These are phyloP conservation scores for Umbelopsis ramanniana DNA, from an alignment of 192 early-diverging fungal species.

Conservation along the genomic window DNA sequence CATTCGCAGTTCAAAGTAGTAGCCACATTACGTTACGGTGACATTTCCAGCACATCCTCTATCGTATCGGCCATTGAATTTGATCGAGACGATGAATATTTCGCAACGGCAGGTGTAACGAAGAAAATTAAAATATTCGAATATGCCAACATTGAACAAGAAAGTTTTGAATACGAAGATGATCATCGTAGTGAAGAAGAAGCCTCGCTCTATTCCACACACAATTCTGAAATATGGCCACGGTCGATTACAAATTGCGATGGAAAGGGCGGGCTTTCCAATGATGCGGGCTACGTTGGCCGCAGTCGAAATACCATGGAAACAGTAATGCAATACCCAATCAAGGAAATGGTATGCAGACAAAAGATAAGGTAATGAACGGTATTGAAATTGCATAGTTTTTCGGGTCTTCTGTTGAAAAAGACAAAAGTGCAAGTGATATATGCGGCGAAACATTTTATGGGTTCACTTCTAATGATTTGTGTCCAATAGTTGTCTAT, in stretches of 20 bases:
- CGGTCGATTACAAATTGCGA: not conserved
- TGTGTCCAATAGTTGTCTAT: conserved; percentile 71
- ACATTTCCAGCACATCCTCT: conserved; percentile 67
- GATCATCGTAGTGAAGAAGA: conserved; percentile 37
- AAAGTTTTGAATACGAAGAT: conserved; percentile 18
- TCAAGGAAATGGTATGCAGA: conserved; percentile 74
- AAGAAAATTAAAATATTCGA: conserved; percentile 95
- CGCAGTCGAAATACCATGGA: conserved; percentile 38
- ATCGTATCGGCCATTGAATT: conserved; percentile 96
- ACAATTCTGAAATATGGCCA: not conserved
- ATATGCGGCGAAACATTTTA: not conserved
- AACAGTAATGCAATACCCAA: conserved; percentile 74
- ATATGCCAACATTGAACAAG: conserved; percentile 60
- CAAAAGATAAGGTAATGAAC: conserved; percentile 81
- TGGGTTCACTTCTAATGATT: not conserved
- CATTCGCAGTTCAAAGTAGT: conserved; percentile 74
- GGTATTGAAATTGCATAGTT: too few relatives aligned
- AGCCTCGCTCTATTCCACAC: not conserved
- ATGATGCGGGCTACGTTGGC: conserved; percentile 21
- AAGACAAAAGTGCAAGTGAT: too few relatives aligned
- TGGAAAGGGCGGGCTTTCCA: not conserved
- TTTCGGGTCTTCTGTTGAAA: too few relatives aligned
- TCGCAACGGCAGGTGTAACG: conserved; percentile 93
- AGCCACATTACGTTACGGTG: conserved; percentile 81
- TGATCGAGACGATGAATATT: conserved; percentile 90